phyloP scores from a whole-genome alignment of 1,284 basidiomycete genomes.

The Coriolopsis trogii region DNA sequence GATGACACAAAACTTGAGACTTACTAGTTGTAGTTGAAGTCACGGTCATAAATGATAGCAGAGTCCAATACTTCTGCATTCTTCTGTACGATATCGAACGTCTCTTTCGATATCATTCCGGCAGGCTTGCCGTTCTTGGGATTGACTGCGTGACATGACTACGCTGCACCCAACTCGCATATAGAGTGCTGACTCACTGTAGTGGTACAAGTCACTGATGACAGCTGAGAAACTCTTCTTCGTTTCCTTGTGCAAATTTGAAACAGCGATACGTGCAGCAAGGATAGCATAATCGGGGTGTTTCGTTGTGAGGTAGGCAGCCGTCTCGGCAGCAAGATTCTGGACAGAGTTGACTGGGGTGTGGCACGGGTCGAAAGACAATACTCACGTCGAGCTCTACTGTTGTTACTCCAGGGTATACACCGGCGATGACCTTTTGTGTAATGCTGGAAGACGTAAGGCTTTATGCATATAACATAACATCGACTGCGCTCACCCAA shows the following conservation, averaged over 20 bases:
- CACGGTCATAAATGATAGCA: conserved; percentile 96
- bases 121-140: conserved; percentile 91
- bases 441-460: conserved; percentile 58
- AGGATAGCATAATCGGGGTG: conserved; percentile 99
- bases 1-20: conserved; percentile 26
- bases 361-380: too few species aligned
- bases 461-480: neutral
- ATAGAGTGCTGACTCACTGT: conserved; percentile 56
- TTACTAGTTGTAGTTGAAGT: conserved; percentile 96
- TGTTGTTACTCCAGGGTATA: conserved; percentile 96
- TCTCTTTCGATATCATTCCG: conserved; percentile 92
- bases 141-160: conserved; percentile 63
- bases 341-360: too few species aligned
- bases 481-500: conserved; percentile 63
- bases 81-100: conserved; percentile 82
- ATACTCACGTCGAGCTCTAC: conserved; percentile 90
- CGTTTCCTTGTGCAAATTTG: conserved; percentile 99
- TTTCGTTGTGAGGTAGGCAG: conserved; percentile 95
- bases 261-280: conserved; percentile 97
- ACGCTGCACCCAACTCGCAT: neutral
- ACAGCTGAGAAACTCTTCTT: conserved; percentile 97
- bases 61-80: conserved; percentile 89
- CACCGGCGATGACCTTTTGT: conserved; percentile 95
- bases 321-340: conserved; percentile 96
- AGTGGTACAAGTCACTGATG: conserved; percentile 88